phyloP scores from a whole-genome alignment of 441 rosid species.

The Cnidoscolus chayamansa region DNA sequence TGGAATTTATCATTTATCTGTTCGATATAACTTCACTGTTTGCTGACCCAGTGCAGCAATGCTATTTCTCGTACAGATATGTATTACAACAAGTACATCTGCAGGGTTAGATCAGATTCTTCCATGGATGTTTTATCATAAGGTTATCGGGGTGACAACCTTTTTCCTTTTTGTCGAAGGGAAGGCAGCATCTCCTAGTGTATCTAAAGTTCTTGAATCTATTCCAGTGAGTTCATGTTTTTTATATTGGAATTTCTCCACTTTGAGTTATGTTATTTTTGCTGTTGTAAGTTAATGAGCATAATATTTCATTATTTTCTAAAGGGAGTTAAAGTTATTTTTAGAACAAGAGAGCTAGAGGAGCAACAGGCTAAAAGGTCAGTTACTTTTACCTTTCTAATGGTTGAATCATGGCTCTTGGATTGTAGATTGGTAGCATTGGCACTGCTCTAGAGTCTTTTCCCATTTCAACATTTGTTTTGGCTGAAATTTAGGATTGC shows the following conservation, averaged over 20 bases:
- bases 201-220: constrained; percentile 64
- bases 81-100: constrained; percentile 78
- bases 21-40: neutral
- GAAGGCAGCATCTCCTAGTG: constrained; percentile 66
- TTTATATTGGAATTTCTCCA: neutral
- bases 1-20: neutral
- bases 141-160: constrained; percentile 71
- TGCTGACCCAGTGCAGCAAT: neutral
- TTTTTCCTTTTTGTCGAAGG: constrained; percentile 90
- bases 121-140: constrained; percentile 84
- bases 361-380: constrained; percentile 85
- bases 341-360: constrained; percentile 79
- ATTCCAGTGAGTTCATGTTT: constrained; percentile 52
- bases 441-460: neutral
- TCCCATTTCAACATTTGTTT: neutral
- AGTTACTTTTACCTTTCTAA: constrained; percentile 3
- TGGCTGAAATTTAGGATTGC: neutral
- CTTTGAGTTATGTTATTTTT: constrained; percentile 14
- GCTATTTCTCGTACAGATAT: constrained; percentile 47
- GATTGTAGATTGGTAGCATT: constrained; percentile 1
- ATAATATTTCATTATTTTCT: constrained; percentile 3
- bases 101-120: constrained; percentile 76
- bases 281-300: neutral
- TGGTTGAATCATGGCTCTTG: constrained; percentile 18
- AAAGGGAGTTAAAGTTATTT: constrained; percentile 78